Evolutionary conservation across 2,329 filamentous ascomycete genomes (phyloP).

Genomic region (Thermothelomyces thermophilus): DNA sequence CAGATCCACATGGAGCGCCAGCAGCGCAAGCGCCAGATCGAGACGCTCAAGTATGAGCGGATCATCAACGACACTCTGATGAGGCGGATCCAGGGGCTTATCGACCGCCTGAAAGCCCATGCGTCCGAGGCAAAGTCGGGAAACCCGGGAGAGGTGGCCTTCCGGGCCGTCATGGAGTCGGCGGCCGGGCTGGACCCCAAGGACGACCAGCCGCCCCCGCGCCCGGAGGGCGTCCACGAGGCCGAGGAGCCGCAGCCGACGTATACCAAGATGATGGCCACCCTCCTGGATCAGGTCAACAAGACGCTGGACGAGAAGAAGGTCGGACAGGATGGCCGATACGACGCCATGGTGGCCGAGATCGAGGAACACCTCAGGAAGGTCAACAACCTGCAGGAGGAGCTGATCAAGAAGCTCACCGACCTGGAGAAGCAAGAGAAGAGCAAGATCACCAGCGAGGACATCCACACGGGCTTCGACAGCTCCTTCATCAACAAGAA

Average conservation of each 20-base stretch:
- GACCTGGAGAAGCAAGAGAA: constrained; percentile 79
- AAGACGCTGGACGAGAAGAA: constrained; percentile 72
- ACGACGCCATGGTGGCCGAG: constrained; percentile 70
- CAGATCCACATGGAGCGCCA: constrained; percentile 91
- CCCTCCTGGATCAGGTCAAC: constrained; percentile 90
- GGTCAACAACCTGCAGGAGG: constrained; percentile 68
- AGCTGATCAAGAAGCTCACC: constrained; percentile 66
- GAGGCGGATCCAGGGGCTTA: constrained; percentile 71
- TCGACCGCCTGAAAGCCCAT: constrained; percentile 68
- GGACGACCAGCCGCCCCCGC: constrained; percentile 66
- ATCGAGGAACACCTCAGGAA: constrained; percentile 70
- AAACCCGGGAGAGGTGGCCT: constrained; percentile 74
- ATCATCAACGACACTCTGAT: constrained; percentile 89
- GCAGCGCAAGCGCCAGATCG: constrained; percentile 81
- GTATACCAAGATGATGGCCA: constrained; percentile 98
- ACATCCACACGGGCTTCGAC: constrained; percentile 83
- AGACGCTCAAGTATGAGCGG: constrained; percentile 85
- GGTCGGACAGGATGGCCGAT: constrained; percentile 55
- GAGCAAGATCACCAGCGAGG: constrained; percentile 90
- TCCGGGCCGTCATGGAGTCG: constrained; percentile 81
- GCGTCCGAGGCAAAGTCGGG: constrained; percentile 58
- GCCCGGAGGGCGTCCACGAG: constrained; percentile 72
- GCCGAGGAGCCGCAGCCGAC: constrained; percentile 68
- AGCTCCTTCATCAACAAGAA: constrained; percentile 72
- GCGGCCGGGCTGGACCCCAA: constrained; percentile 57